These are phyloP conservation scores for Nigrospora osmanthi DNA, from an alignment of 2,329 filamentous ascomycete genomes.

Conservation along the genomic window DNA sequence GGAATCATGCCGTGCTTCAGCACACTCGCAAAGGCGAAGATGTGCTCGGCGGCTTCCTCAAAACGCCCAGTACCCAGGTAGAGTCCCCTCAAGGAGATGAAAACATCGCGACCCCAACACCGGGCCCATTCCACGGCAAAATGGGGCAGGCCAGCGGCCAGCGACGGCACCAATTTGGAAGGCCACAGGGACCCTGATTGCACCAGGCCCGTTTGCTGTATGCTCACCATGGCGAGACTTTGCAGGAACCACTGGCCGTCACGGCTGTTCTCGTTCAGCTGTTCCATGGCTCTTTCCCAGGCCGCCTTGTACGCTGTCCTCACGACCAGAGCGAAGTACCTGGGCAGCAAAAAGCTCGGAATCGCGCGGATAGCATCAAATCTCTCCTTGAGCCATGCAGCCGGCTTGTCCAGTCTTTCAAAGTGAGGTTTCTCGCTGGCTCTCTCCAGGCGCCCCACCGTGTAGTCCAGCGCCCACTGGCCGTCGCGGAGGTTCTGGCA, in stretches of 20 bases:
- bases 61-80: slow-evolving; percentile 85
- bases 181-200: slow-evolving; percentile 90
- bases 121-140: slow-evolving; percentile 91
- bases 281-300: slow-evolving; percentile 66
- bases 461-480: slow-evolving; percentile 88
- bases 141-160: slow-evolving; percentile 89
- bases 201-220: slow-evolving; percentile 84
- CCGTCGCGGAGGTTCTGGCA: slow-evolving; percentile 90
- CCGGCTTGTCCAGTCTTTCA: slow-evolving; percentile 53
- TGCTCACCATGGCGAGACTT: slow-evolving; percentile 80
- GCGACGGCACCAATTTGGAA: slow-evolving; percentile 70
- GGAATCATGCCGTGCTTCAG: slow-evolving; percentile 98
- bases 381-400: slow-evolving; percentile 72
- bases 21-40: slow-evolving; percentile 88
- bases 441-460: slow-evolving; percentile 67
- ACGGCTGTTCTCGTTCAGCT: slow-evolving; percentile 71
- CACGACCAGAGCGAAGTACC: slow-evolving; percentile 87
- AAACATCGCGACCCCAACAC: slow-evolving; percentile 96
- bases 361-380: slow-evolving; percentile 81
- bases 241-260: slow-evolving; percentile 85
- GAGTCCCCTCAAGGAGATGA: slow-evolving; percentile 90
- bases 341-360: slow-evolving; percentile 81
- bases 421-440: slow-evolving; percentile 58
- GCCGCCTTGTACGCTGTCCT: slow-evolving; percentile 83
- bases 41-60: slow-evolving; percentile 85